Conservation (phyloP, 2,329 filamentous ascomycete genomes). For the Penicillium psychrosexuale region DNA sequence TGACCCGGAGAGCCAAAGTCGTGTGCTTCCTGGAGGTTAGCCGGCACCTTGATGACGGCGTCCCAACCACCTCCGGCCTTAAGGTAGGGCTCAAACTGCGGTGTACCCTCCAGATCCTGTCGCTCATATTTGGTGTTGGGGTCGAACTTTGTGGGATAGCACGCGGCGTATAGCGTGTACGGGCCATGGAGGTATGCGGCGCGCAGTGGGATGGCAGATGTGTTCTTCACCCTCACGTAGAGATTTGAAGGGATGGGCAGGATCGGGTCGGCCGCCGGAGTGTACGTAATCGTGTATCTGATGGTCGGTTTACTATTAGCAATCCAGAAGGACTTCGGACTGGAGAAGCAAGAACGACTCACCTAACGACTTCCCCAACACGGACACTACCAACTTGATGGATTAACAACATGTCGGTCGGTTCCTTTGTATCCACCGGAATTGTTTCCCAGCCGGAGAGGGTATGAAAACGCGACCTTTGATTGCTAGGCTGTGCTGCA, state of each 20-base stretch:
- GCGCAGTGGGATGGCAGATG: constrained; percentile 81
- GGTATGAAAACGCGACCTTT: constrained; percentile 30
- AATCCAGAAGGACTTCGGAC: neutral
- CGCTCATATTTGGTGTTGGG: constrained; percentile 75
- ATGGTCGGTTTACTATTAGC: neutral
- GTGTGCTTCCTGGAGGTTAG: constrained; percentile 55
- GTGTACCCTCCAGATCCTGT: constrained; percentile 68
- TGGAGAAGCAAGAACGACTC: constrained; percentile 32
- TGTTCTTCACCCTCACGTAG: constrained; percentile 86
- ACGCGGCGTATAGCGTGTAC: constrained; percentile 83
- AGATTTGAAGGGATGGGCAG: constrained; percentile 78
- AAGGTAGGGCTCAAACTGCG: constrained; percentile 92
- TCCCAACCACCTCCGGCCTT: constrained; percentile 90
- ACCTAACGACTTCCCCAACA: constrained; percentile 90
- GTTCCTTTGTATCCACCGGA: constrained; percentile 19
- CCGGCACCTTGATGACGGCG: constrained; percentile 74
- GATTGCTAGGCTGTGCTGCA: constrained; percentile 18
- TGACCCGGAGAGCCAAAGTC: constrained; percentile 44
- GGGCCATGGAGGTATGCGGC: constrained; percentile 96
- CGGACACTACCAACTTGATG: constrained; percentile 90
- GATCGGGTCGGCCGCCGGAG: constrained; percentile 81
- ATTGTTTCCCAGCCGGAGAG: constrained; percentile 36
- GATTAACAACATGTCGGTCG: constrained; percentile 71
- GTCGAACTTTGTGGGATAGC: constrained; percentile 78
- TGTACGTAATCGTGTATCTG: constrained; percentile 83